Base-by-base conservation (phyloP, 1,284 basidiomycete genomes). In the Cutaneotrichosporon cyanovorans region DNA sequence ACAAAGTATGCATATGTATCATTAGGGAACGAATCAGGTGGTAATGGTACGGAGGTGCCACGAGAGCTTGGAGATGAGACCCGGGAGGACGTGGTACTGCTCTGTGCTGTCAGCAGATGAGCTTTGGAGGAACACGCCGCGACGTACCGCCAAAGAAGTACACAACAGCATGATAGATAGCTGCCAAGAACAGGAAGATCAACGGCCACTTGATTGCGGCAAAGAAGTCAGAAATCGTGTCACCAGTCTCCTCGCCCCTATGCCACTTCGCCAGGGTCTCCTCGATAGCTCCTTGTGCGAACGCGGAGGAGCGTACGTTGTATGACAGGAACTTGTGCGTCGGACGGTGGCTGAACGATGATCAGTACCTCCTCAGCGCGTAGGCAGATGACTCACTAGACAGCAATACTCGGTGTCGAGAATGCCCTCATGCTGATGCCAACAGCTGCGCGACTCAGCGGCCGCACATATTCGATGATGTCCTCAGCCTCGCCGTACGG, bases 361-460 rank as follows among this genome's bases (percentile, higher is more conserved):
- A 38, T 36, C 32, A 28, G 25, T 15, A 34, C 14, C 32, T 31
- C 12, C 14, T n/a, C n/a, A n/a, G 16, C 39, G 11, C 20, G 4
- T 16, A 30, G 18, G 8, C 37, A 19, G 5, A 4, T 23, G 20
- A 64, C 66, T 30, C 37, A 72, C 71, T 73, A 73, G 10, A 73
- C 50, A 2, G 70, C 55, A 22, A 73, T 39, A 30, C 64, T 63
- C 3, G 72, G 72, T 2, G 72, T 72, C 7, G 61, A 41, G 43
- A 63, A 68, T 2, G 66, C 64, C 21, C 56, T 50, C 56, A 69
- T 65, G 33, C 67, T 47, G 16, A 60, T 56, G 0, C 64, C 64
- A 16, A 72, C 53, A 1, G 65, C 72, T 11, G 72, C 69, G 48
- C 72, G 48, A 4, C 67, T 69, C 8, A 73, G 51, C 8, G 72